These are phyloP conservation scores for Leccinellum albellum DNA, from an alignment of 768 basidiomycete species.

Conservation along the genomic window DNA sequence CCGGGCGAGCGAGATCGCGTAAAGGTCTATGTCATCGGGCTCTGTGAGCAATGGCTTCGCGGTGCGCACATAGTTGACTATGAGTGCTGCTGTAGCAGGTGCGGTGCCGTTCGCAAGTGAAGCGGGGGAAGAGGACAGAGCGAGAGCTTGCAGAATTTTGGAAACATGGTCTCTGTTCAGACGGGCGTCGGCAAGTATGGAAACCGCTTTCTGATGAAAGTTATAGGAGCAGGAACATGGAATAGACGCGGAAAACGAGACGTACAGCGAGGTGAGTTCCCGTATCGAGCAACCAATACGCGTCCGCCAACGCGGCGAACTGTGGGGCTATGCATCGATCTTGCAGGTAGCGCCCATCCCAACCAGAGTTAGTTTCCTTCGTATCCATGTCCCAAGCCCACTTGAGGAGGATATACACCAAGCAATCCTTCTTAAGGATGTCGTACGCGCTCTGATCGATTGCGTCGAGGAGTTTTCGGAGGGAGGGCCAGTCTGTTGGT, in stretches of 20 bases:
- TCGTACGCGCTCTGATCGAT: slow-evolving; percentile 67
- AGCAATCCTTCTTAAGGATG: slow-evolving; percentile 71
- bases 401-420: slow-evolving; percentile 78
- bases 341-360: slow-evolving; percentile 40
- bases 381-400: slow-evolving; percentile 74
- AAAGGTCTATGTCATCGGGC: slow-evolving; percentile 68
- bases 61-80: slow-evolving; percentile 72
- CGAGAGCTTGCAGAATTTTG: slow-evolving; percentile 66
- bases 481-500: slow-evolving; percentile 50
- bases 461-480: slow-evolving; percentile 56
- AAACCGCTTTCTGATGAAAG: slow-evolving; percentile 55
- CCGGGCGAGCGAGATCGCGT: slow-evolving; percentile 63
- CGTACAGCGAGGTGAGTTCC: slow-evolving; percentile 63
- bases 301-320: slow-evolving; percentile 71
- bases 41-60: slow-evolving; percentile 69
- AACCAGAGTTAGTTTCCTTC: slow-evolving; percentile 34
- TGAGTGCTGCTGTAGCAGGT: slow-evolving; percentile 34
- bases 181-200: slow-evolving; percentile 68
- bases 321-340: slow-evolving; percentile 71
- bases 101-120: slow-evolving; percentile 21
- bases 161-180: slow-evolving; percentile 74
- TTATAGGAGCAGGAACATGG: background rate
- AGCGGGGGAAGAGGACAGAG: slow-evolving; percentile 39
- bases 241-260: slow-evolving; percentile 9
- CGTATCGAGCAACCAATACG: slow-evolving; percentile 80